Evolutionary conservation across 2,329 filamentous ascomycete genomes (phyloP).

Genomic region (Neofusicoccum cordaticola): DNA sequence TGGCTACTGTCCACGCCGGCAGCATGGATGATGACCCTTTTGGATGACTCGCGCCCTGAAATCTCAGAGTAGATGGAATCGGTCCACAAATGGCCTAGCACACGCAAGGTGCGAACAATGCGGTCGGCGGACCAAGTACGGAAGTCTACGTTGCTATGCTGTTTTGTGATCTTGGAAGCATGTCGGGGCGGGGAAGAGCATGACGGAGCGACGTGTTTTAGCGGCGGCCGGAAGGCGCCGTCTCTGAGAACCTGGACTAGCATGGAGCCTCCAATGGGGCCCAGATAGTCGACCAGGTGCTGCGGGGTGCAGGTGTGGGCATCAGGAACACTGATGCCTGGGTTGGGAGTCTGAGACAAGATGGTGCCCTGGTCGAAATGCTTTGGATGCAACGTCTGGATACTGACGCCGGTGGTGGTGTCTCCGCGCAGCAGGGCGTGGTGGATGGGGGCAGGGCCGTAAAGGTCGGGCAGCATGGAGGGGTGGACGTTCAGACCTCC

Average conservation of each 20-base stretch:
- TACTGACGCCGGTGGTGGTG: constrained; percentile 66
- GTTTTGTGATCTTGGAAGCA: constrained; percentile 71
- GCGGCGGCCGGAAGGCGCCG: constrained; percentile 63
- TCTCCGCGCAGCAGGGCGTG: constrained; percentile 70
- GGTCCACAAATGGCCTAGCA: constrained; percentile 67
- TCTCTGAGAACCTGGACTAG: constrained; percentile 64
- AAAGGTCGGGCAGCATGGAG: constrained; percentile 81
- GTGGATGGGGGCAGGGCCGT: constrained; percentile 82
- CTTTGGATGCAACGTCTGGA: constrained; percentile 79
- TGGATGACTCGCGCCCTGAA: not conserved
- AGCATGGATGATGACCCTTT: not conserved
- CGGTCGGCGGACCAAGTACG: constrained; percentile 48
- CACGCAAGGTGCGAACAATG: constrained; percentile 56
- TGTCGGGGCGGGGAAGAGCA: constrained; percentile 37
- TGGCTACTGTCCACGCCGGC: not conserved
- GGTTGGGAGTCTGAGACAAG: constrained; percentile 61
- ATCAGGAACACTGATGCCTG: constrained; percentile 54
- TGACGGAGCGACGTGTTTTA: constrained; percentile 38
- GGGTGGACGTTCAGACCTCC: constrained; percentile 93
- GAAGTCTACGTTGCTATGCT: constrained; percentile 64
- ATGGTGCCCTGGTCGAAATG: constrained; percentile 78
- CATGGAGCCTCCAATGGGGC: constrained; percentile 65
- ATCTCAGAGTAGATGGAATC: constrained; percentile 19
- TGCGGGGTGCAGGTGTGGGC: constrained; percentile 46
- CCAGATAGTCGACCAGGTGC: constrained; percentile 55